Evolutionary conservation across 2,329 filamentous ascomycete genomes (phyloP), one percentile per base, ranked within the genome.

Genomic region (Clonostachys rosea): DNA sequence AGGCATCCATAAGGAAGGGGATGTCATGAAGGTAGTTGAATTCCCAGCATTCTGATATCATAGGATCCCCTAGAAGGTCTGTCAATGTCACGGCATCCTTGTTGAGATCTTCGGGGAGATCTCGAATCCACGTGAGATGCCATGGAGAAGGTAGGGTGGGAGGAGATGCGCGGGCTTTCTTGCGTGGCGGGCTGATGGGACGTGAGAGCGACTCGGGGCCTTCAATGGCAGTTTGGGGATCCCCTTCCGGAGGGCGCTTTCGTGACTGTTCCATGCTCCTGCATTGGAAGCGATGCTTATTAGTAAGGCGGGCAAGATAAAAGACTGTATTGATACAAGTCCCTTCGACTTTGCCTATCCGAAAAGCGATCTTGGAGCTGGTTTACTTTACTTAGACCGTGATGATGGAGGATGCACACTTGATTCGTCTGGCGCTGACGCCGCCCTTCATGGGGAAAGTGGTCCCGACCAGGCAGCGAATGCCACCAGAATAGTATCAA

Each of bases 61-160:
- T 71, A 1, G 87, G 86, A 59, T 91, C 83, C 1, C 86, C 81
- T 2, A 95, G 73, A 6, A 95, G 74, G 49, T 89, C 86, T 5
- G 69, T 67, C 10, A 94, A 69, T 2, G 73, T 75, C 34, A 92
- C 65, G 0, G 87, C 74, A 60, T 86, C 87, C 20, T 71, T 66
- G 66, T 95, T 94, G 50, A 68, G 65, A 1, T 67, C 62, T 2
- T 70, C 62, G 2, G 81, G 71, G 1, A 91, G 68, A 55, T 87
- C 85, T 30, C 70, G 73, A 46, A 94, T 84, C 49, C 74, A 76
- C 0, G 86, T 91, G 13, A 94, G 77, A 48, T 83, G 81, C 54
- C 91, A 79, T 0, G 89, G 89, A 2, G 88, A 91, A 18, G 48
- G n/a, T 2, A 44, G n/a, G 14, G 14, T 18, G 14, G 12, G 36